These are phyloP conservation scores for Liriodendron chinense DNA, from an alignment of 164 flowering plant genomes.

Conservation along the genomic window DNA sequence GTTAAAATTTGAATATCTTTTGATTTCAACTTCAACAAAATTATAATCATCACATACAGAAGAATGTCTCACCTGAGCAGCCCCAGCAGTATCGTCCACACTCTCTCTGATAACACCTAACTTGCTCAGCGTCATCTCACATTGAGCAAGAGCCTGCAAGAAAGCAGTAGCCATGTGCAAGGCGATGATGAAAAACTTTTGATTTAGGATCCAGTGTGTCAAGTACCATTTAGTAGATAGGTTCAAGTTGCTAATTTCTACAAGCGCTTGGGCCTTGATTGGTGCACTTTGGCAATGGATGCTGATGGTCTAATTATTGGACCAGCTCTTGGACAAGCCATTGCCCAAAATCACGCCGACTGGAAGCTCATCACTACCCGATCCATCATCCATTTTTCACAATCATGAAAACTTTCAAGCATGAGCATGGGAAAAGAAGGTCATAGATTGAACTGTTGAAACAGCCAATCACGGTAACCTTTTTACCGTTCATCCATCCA, in stretches of 20 bases:
- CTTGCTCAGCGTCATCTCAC: conserved; percentile 59
- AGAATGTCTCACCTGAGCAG: conserved; percentile 40
- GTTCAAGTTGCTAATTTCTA: background rate
- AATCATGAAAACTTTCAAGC: background rate
- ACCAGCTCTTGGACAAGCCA: background rate
- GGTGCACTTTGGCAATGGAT: background rate
- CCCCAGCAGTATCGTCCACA: conserved; percentile 77
- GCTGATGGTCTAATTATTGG: background rate
- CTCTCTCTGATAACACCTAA: conserved; percentile 57
- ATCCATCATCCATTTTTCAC: background rate
- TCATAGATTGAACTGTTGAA: background rate
- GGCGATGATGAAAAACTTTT: background rate
- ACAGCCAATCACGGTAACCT: too few species aligned
- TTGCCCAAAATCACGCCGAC: background rate
- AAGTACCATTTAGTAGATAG: background rate
- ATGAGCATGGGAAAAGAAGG: background rate
- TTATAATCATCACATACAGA: background rate
- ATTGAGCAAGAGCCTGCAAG: conserved; percentile 61
- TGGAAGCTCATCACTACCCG: background rate
- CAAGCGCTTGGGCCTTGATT: background rate
- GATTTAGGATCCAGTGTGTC: background rate
- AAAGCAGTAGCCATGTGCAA: conserved; percentile 8
- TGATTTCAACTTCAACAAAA: background rate
- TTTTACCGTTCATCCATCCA: background rate
- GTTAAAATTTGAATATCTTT: background rate